phyloP scores from a whole-genome alignment of 352 stramenopile genomes.

The Phytophthora pisi region DNA sequence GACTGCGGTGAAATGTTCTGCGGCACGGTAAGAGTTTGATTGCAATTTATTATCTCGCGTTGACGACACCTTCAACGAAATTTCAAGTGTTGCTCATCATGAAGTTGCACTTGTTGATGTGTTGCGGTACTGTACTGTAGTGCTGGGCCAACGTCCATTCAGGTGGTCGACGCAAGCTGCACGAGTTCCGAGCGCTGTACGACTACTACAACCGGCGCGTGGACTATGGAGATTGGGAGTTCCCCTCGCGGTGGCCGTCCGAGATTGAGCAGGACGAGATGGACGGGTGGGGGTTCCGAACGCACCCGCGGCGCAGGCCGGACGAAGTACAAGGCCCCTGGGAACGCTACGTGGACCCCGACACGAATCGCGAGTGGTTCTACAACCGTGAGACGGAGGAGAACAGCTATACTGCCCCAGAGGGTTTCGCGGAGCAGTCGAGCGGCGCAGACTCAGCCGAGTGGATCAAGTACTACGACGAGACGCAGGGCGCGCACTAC shows the following conservation, averaged over 20 bases:
- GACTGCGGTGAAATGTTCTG: constrained; percentile 93
- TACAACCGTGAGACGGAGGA: constrained; percentile 74
- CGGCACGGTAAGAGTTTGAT: constrained; percentile 44
- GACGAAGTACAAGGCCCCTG: constrained; percentile 51
- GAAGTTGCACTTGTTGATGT: constrained; percentile 1
- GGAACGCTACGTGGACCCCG: constrained; percentile 68
- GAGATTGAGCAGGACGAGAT: constrained; percentile 91
- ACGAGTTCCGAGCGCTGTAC: constrained; percentile 90
- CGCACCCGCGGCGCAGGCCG: constrained; percentile 49
- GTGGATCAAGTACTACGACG: constrained; percentile 77
- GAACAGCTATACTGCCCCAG: constrained; percentile 54
- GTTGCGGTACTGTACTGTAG: constrained; percentile 23
- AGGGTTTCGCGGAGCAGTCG: constrained; percentile 28
- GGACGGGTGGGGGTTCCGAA: constrained; percentile 77
- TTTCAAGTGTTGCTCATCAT: constrained; percentile 16
- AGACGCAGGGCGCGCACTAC: constrained; percentile 67
- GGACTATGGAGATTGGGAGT: constrained; percentile 92
- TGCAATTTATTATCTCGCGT: constrained; percentile 11
- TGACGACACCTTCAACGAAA: constrained; percentile 1
- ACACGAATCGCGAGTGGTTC: constrained; percentile 58
- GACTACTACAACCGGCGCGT: constrained; percentile 92
- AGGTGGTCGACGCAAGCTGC: constrained; percentile 73
- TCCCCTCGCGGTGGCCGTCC: constrained; percentile 89
- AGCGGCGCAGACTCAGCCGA: constrained; percentile 1
- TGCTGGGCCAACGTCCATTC: constrained; percentile 91